These are phyloP conservation scores for Panicum hallii DNA, from an alignment of 202 grass and related monocot species.

Conservation along the genomic window DNA sequence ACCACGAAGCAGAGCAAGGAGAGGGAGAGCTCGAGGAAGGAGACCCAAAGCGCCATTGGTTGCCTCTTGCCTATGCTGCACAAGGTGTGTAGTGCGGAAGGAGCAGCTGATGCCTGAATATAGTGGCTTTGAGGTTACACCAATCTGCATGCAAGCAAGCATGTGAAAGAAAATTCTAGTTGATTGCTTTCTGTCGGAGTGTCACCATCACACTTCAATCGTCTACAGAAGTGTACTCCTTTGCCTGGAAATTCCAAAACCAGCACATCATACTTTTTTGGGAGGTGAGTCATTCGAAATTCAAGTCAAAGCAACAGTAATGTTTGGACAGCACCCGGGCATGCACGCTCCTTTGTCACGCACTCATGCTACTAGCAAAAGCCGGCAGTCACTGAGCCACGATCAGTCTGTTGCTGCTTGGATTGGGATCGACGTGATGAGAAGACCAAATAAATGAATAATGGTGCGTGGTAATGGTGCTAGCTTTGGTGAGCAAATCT, in stretches of 20 bases:
- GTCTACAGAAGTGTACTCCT: not conserved
- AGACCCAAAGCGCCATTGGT: not conserved
- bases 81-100: not conserved
- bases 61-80: not conserved
- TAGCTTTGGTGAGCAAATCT: no score
- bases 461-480: no score
- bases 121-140: not conserved
- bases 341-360: no score
- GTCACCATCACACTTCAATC: not conserved
- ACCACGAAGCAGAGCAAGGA: conserved; percentile 53
- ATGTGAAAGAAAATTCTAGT: not conserved
- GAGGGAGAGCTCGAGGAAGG: conserved; percentile 47
- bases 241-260: not conserved
- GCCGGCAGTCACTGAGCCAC: no score
- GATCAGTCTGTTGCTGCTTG: no score
- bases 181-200: not conserved
- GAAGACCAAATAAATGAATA: no score
- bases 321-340: no score
- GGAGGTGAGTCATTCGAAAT: no score
- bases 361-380: no score
- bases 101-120: not conserved
- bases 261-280: no score
- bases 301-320: no score
- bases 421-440: no score
- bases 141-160: not conserved